Evolutionary conservation across 257 asterid genomes (phyloP), one percentile per base, ranked within the genome.

Genomic region (Vinca minor): DNA sequence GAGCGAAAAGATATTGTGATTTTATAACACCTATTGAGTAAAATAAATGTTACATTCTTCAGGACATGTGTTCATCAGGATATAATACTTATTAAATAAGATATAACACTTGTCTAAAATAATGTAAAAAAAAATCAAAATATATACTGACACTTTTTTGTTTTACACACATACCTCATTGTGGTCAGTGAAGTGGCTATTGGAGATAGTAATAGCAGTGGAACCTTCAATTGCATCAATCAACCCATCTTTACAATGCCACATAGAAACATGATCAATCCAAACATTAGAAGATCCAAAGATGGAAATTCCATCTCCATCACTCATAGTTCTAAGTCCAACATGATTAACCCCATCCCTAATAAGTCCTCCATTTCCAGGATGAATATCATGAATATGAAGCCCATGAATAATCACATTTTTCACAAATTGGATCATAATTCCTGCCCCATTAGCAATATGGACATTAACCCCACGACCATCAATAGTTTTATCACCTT

Each of bases 211-310:
- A 68, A 88, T 15, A 0, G 85, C 96, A 0, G 96, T 88, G 12
- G 98, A 88, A 1, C 79, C 98, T 56, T 64, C 59, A 29, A 91
- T 72, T 9, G 74, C 87, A 34, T 91, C 96, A 8, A 91, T 74
- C 41, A 88, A 62, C 0, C 98, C 98, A 21, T 91, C 96, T 1
- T 65, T 38, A 66, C 87, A 81, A 0, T 64, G 28, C 31, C 70
- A 74, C 96, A 91, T 88, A 23, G 98, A 91, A 0, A 88, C 85
- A 23, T 91, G 98, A 63, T 91, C 98, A 18, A 91, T 70, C 98
- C 98, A 91, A 12, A 91, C 8, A 63, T 91, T 79, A 9, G 79
- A 79, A 0, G 95, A 47, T 0, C 95, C 92, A 36, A 76, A 86
- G 54, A 91, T 68, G 2, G 88, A 79, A 58, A 91, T 91, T 13